phyloP scores from a whole-genome alignment of 768 basidiomycete species.

The Trametes sanguinea region DNA sequence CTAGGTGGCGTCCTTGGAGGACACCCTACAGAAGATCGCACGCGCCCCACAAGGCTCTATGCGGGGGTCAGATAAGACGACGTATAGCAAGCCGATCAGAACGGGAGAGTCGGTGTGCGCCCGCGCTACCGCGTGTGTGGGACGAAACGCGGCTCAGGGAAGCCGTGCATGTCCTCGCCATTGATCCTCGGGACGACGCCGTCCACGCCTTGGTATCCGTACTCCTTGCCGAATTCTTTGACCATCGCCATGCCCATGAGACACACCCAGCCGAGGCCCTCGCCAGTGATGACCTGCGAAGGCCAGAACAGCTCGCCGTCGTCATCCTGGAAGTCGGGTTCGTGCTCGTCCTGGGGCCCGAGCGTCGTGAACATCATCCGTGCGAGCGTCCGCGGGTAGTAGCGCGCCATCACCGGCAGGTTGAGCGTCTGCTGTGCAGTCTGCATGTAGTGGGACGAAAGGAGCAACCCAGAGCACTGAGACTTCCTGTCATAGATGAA shows the following conservation, averaged over 20 bases:
- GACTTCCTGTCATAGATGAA: conserved; percentile 16
- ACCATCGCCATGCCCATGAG: conserved; percentile 87
- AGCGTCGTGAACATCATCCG: conserved; percentile 71
- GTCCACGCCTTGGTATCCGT: conserved; percentile 70
- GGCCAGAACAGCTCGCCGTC: conserved; percentile 89
- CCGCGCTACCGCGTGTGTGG: conserved; percentile 8
- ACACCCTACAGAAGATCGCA: conserved; percentile 1
- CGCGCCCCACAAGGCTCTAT: conserved; percentile 9
- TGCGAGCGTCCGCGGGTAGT: conserved; percentile 75
- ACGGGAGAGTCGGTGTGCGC: not conserved
- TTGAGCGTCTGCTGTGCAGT: conserved; percentile 47
- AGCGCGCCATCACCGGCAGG: conserved; percentile 64
- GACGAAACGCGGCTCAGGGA: conserved; percentile 12
- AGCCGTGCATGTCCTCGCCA: conserved; percentile 13
- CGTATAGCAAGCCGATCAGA: not conserved
- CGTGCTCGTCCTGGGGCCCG: conserved; percentile 66
- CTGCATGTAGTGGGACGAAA: conserved; percentile 7
- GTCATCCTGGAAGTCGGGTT: conserved; percentile 82
- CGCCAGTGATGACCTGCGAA: conserved; percentile 67
- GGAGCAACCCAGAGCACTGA: conserved; percentile 18
- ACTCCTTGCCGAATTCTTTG: conserved; percentile 73
- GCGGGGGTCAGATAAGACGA: not conserved
- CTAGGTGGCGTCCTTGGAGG: not conserved
- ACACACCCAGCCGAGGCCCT: conserved; percentile 87
- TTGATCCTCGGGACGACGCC: conserved; percentile 66